phyloP scores from a whole-genome alignment of 1,139 yeast species.

The Geotrichum phurueaensis region DNA sequence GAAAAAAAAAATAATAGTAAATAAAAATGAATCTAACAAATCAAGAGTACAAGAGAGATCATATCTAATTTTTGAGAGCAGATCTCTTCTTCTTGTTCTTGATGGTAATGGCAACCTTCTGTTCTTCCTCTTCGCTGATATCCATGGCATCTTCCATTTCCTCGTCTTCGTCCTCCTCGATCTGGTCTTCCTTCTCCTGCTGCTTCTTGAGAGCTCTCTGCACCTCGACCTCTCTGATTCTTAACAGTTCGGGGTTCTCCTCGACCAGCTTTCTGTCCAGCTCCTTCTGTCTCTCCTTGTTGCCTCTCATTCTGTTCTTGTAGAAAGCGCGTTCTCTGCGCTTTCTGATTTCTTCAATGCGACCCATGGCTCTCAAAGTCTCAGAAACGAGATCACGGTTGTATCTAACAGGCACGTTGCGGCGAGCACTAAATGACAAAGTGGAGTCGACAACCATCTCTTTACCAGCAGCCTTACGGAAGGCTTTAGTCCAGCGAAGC shows the following conservation, averaged over 20 bases:
- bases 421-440: constrained; percentile 90
- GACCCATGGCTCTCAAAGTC: constrained; percentile 89
- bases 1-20: neutral
- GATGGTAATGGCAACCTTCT: constrained; percentile 74
- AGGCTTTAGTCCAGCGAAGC: constrained; percentile 97
- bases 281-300: constrained; percentile 78
- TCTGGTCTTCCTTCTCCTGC: constrained; percentile 53
- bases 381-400: constrained; percentile 94
- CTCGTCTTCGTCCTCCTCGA: constrained; percentile 41
- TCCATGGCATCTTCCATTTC: constrained; percentile 45
- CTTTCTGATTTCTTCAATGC: constrained; percentile 92
- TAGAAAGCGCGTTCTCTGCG: constrained; percentile 98
- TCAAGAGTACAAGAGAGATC: neutral
- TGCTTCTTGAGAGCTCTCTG: constrained; percentile 71
- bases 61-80: constrained; percentile 6
- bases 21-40: neutral
- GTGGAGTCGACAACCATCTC: constrained; percentile 97
- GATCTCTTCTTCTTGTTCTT: constrained; percentile 47
- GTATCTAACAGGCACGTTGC: constrained; percentile 96
- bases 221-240: constrained; percentile 87
- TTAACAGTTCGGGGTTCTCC: constrained; percentile 78
- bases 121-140: constrained; percentile 42
- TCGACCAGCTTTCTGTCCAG: constrained; percentile 86
- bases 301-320: constrained; percentile 98
- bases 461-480: constrained; percentile 98